These are phyloP conservation scores for Fusarium incarnatum DNA, from an alignment of 2,329 filamentous ascomycete genomes.

Conservation along the genomic window DNA sequence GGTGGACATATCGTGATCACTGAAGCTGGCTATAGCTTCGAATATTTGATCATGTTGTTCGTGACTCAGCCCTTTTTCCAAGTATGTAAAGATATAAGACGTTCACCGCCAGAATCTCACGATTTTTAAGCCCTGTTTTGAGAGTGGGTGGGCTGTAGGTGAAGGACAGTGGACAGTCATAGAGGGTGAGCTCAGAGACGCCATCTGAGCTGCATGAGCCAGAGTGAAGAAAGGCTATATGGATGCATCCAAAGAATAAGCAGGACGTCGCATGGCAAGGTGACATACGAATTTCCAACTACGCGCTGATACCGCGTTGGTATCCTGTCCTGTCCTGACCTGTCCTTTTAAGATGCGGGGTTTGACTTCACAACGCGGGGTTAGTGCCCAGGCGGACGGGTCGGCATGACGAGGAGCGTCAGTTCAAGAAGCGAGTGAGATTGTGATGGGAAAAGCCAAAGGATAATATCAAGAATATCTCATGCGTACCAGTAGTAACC, in stretches of 20 bases:
- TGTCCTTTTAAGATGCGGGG: slow-evolving; percentile 41
- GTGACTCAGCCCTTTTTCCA: slow-evolving; percentile 14
- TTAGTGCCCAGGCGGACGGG: slow-evolving; percentile 42
- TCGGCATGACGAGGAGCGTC: slow-evolving; percentile 41
- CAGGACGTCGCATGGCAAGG: slow-evolving; percentile 8
- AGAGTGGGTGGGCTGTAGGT: slow-evolving; percentile 36
- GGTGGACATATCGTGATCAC: slow-evolving; percentile 25
- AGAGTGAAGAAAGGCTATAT: slow-evolving; percentile 28
- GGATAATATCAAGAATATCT: background rate
- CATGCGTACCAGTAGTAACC: slow-evolving; percentile 7
- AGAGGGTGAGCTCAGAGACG: slow-evolving; percentile 20
- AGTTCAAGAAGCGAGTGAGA: slow-evolving; percentile 4
- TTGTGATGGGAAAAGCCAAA: background rate
- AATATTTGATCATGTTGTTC: slow-evolving; percentile 2
- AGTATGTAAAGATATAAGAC: slow-evolving; percentile 7
- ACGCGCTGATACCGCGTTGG: slow-evolving; percentile 48
- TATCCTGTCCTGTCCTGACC: background rate
- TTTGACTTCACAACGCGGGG: slow-evolving; percentile 46
- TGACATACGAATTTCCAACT: slow-evolving; percentile 36
- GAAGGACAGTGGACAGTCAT: slow-evolving; percentile 33
- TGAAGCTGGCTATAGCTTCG: slow-evolving; percentile 4
- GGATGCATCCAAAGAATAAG: slow-evolving; percentile 14
- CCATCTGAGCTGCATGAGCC: slow-evolving; percentile 34
- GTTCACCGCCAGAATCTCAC: slow-evolving; percentile 44
- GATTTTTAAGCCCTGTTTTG: slow-evolving; percentile 24